Percentiles rank a stretch among this genome's conserved stretches.
phyloP scores from a whole-genome alignment of 805 yeast species.

The Scheffersomyces ergatensis region DNA sequence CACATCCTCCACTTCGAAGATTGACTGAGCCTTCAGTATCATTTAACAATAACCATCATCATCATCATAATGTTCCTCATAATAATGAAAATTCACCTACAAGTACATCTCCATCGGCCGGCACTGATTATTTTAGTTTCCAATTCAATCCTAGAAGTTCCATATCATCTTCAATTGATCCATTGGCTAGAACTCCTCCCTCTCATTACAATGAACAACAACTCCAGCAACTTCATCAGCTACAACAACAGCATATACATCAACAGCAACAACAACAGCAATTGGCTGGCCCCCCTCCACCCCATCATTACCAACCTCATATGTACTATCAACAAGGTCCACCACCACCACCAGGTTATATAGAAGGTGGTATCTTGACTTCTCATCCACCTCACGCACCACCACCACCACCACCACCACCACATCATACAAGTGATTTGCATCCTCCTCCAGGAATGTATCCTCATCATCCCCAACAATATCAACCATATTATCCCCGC shows the following conservation, averaged over 20 bases:
- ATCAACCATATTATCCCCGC: conserved; percentile 1
- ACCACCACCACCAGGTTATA: conserved; percentile 1
- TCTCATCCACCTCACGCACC: conserved; percentile 1
- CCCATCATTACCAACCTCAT: conserved; percentile 1
- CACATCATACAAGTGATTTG: conserved; percentile 2
- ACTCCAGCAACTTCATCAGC: background rate
- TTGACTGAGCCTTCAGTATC: conserved; percentile 11
- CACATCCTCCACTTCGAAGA: conserved; percentile 13
- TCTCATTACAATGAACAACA: conserved; percentile 3
- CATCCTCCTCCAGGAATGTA: background rate
- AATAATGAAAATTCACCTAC: background rate
- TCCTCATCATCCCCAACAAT: conserved; percentile 6
- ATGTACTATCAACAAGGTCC: conserved; percentile 1
- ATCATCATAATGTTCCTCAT: background rate
- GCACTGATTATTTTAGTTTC: background rate
- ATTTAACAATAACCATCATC: conserved; percentile 1
- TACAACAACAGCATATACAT: conserved; percentile 1
- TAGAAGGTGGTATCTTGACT: background rate
- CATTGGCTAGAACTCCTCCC: background rate
- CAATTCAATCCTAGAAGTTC: background rate
- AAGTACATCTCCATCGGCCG: too few species aligned
- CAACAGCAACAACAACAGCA: conserved; percentile 8
- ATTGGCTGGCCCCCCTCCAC: background rate
- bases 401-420: conserved; percentile 3
- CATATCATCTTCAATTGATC: background rate